These are phyloP conservation scores for Nakaseomyces glabratus DNA, from an alignment of 1,139 yeast genomes.

Conservation along the genomic window DNA sequence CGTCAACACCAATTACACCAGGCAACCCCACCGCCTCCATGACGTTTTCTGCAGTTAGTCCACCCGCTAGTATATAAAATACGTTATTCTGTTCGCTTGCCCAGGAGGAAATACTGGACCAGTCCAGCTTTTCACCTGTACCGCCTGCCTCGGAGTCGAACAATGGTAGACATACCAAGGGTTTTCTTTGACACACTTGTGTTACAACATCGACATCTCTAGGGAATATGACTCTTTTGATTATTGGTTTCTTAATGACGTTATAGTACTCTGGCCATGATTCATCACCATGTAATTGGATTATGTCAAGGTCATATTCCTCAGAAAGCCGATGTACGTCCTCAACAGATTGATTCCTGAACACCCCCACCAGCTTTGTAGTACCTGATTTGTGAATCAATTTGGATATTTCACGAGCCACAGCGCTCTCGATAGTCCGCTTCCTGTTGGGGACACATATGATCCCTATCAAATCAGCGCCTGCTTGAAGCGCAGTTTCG, in stretches of 20 bases:
- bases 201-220: conserved; percentile 35
- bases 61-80: conserved; percentile 75
- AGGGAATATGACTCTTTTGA: conserved; percentile 65
- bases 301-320: conserved; percentile 54
- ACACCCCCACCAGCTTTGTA: conserved; percentile 66
- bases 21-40: conserved; percentile 37
- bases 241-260: conserved; percentile 47
- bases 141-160: conserved; percentile 91
- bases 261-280: conserved; percentile 41
- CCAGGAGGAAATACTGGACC: conserved; percentile 47
- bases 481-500: conserved; percentile 45
- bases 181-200: conserved; percentile 11
- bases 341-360: conserved; percentile 66
- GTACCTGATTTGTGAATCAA: conserved; percentile 24
- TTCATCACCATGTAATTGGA: conserved; percentile 87
- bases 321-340: conserved; percentile 45
- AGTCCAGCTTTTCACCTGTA: conserved; percentile 69
- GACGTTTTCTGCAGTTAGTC: conserved; percentile 70
- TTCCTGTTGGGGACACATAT: conserved; percentile 76
- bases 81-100: conserved; percentile 32
- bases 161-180: conserved; percentile 46
- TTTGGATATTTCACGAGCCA: conserved; percentile 47
- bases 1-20: conserved; percentile 81
- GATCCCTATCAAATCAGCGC: conserved; percentile 74
- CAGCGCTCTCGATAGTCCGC: conserved; percentile 52